These are phyloP conservation scores for Lecanicillium sp. DNA, from an alignment of 2,329 filamentous ascomycete species.

Conservation along the genomic window DNA sequence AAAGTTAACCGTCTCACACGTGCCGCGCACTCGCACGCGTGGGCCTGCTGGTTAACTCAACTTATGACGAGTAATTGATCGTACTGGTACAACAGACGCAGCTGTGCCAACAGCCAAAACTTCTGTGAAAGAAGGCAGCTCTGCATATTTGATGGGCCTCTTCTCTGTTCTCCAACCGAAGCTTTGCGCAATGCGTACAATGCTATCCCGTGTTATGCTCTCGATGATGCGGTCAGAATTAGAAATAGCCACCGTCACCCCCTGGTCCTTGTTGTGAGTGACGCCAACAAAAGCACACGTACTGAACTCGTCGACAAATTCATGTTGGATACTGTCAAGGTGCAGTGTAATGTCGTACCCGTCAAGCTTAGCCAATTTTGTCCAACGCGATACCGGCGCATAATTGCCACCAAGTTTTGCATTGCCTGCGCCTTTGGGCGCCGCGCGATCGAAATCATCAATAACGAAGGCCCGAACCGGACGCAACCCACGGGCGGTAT, in stretches of 20 bases:
- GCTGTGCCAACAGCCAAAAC: constrained; percentile 82
- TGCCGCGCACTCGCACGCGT: too few species aligned
- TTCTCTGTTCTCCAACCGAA: constrained; percentile 75
- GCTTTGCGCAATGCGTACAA: constrained; percentile 62
- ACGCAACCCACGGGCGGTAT: constrained; percentile 78
- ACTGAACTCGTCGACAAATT: constrained; percentile 81
- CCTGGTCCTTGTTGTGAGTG: too few species aligned
- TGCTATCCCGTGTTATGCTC: constrained; percentile 67
- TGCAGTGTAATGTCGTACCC: constrained; percentile 84
- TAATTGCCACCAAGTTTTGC: constrained; percentile 89
- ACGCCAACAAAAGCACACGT: constrained; percentile 81
- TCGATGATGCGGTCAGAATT: constrained; percentile 60
- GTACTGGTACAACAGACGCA: constrained; percentile 75
- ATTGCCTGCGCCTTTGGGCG: constrained; percentile 73
- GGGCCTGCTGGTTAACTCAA: too few species aligned
- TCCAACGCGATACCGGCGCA: constrained; percentile 74
- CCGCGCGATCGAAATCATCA: constrained; percentile 79
- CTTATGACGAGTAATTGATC: constrained; percentile 73
- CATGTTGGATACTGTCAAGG: constrained; percentile 70
- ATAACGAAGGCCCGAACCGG: constrained; percentile 74
- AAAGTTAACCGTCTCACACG: too few species aligned
- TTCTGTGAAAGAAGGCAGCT: constrained; percentile 50
- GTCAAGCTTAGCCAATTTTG: constrained; percentile 63
- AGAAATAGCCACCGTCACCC: constrained; percentile 43
- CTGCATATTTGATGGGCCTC: constrained; percentile 53